Percentiles rank a stretch among this genome's conserved stretches.
These are phyloP conservation scores for Hortiboletus flavorubellus DNA, from an alignment of 768 basidiomycete species.

Conservation along the genomic window DNA sequence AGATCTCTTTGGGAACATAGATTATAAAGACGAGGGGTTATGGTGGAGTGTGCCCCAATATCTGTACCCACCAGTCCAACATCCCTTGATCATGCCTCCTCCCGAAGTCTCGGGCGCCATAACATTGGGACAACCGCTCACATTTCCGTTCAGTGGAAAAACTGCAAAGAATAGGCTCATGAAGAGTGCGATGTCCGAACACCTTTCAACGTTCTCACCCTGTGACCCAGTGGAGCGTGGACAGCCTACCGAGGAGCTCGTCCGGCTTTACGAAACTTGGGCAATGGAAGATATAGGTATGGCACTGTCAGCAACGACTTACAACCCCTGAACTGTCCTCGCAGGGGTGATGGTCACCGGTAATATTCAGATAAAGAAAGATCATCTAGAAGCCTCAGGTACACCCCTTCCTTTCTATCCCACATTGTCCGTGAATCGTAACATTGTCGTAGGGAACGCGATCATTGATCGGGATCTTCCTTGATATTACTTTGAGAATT, in stretches of 20 bases:
- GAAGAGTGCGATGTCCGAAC: conserved; percentile 37
- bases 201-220: conserved; percentile 33
- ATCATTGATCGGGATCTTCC: conserved; percentile 31
- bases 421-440: background rate
- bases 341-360: conserved; percentile 32
- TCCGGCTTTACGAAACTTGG: conserved; percentile 35
- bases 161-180: conserved; percentile 30
- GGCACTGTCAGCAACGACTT: background rate
- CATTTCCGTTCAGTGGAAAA: conserved; percentile 31
- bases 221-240: conserved; percentile 29
- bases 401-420: background rate
- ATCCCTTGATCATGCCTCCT: conserved; percentile 11
- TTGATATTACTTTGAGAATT: conserved; percentile 21
- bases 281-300: conserved; percentile 31
- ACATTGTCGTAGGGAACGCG: conserved; percentile 23
- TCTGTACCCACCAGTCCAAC: conserved; percentile 14
- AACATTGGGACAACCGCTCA: conserved; percentile 24
- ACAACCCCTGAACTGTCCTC: conserved; percentile 2
- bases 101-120: conserved; percentile 17
- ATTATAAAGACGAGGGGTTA: conserved; percentile 19
- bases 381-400: conserved; percentile 34
- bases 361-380: conserved; percentile 34
- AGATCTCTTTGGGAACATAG: conserved; percentile 5
- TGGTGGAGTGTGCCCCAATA: conserved; percentile 11
- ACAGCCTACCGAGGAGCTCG: conserved; percentile 32